Percentiles rank a stretch among this genome's conserved stretches.
These are phyloP conservation scores for Cantharellus cinnabarinus DNA, from an alignment of 768 basidiomycete species.

Conservation along the genomic window DNA sequence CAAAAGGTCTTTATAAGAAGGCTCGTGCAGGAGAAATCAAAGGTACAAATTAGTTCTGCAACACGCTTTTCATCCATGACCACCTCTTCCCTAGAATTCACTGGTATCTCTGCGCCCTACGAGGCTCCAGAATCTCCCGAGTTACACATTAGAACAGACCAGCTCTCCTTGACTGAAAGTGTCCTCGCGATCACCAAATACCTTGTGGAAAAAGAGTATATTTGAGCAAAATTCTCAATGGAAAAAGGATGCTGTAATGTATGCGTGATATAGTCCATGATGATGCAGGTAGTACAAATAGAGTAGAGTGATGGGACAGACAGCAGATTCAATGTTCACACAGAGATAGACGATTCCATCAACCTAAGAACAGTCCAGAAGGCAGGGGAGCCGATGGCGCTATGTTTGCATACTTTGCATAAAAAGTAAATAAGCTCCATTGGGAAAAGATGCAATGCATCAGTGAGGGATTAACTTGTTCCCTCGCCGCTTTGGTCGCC, in stretches of 20 bases:
- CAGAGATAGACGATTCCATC: too few relatives aligned
- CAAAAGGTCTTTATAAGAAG: conserved; percentile 94
- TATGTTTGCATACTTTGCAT: too few relatives aligned
- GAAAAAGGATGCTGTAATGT: neutral
- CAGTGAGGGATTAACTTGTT: neutral
- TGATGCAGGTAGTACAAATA: neutral
- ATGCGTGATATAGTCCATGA: neutral
- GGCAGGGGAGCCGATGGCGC: too few relatives aligned
- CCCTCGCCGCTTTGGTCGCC: conserved; percentile 21
- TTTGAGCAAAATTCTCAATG: conserved; percentile 6
- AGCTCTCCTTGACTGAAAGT: conserved; percentile 55
- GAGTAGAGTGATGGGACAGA: neutral
- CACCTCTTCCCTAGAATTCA: conserved; percentile 49
- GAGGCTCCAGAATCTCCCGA: conserved; percentile 74
- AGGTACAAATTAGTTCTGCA: conserved; percentile 27
- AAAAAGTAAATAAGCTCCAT: too few relatives aligned
- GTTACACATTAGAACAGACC: conserved; percentile 77
- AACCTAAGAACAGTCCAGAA: too few relatives aligned
- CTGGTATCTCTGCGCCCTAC: conserved; percentile 93
- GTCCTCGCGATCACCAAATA: conserved; percentile 66
- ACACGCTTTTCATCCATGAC: neutral
- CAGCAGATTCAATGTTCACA: neutral
- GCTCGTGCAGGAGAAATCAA: conserved; percentile 90
- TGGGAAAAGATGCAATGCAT: neutral
- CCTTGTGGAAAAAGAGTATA: conserved; percentile 35